Evolutionary conservation across 768 basidiomycete genomes (phyloP).

Genomic region (Macrocybe gigantea): DNA sequence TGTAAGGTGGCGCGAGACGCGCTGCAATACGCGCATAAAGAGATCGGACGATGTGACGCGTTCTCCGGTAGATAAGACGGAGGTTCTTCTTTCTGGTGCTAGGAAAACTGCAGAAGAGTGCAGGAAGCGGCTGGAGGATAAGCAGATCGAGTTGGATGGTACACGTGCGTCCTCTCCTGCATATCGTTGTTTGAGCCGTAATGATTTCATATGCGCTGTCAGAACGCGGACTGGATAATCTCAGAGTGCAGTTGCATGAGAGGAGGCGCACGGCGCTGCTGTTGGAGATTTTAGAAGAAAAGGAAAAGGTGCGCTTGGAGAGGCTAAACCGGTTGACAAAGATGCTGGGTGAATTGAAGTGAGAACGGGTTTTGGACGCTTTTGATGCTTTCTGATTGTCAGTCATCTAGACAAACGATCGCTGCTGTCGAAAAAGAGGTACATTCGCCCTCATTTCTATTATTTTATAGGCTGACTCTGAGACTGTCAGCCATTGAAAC

Average conservation of each 20-base stretch:
- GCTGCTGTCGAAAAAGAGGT: neutral
- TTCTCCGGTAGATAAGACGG: slow-evolving; percentile 3
- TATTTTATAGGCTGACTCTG: neutral
- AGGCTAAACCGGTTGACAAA: slow-evolving; percentile 15
- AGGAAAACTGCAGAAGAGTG: slow-evolving; percentile 1
- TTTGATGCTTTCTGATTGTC: neutral
- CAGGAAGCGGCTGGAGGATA: slow-evolving; percentile 7
- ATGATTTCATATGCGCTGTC: neutral
- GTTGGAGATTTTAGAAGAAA: slow-evolving; percentile 16
- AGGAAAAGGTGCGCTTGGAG: slow-evolving; percentile 18
- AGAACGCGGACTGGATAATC: slow-evolving; percentile 2
- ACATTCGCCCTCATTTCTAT: neutral
- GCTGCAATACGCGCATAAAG: slow-evolving; percentile 3
- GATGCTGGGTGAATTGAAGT: slow-evolving; percentile 14
- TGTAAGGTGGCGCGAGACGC: slow-evolving; percentile 6
- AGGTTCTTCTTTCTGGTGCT: neutral
- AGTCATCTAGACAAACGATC: neutral
- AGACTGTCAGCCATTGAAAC: neutral
- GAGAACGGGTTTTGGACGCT: neutral
- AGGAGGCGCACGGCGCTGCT: slow-evolving; percentile 14
- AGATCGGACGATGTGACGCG: slow-evolving; percentile 2
- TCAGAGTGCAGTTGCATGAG: slow-evolving; percentile 5
- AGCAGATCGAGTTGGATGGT: slow-evolving; percentile 5
- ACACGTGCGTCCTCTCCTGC: slow-evolving; percentile 3
- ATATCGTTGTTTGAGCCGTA: neutral